Evolutionary conservation across 805 yeast genomes (phyloP), one percentile per base, ranked within the genome.

Genomic region (Ogataea salicorniae): DNA sequence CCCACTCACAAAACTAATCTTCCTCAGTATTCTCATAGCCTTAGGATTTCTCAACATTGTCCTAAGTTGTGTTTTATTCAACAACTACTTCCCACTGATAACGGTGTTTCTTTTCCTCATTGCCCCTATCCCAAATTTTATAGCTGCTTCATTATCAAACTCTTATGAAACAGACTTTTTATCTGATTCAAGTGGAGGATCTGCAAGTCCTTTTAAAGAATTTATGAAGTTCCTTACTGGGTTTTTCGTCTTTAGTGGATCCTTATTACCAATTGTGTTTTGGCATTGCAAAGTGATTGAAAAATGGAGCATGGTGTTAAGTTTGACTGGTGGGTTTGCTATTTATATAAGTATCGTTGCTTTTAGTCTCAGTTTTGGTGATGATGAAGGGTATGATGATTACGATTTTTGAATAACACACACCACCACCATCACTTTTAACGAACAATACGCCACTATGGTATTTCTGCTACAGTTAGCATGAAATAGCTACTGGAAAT

Each of bases 1-100:
- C 49, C 92, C 95, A 15, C 70, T 88, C 51, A 81, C 87, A 42
- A 86, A 81, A 61, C 83, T 88, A 55, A 84, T 88, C 37, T 81
- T 83, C 16, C 77, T 88, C 33, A 80, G 92, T 16, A 72, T 83
- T 39, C 77, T 91, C 39, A 75, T 92, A 39, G 92, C 98, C 2
- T 74, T 89, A 56, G 99, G 99, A 15, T 91, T 92, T 59, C 77
- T 92, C 29, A 75, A 91, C 56, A 94, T 91, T 40, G 84, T 92
- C 29, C 73, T 94, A 37, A 86, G 96, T 46, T 89, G 96, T 57
- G 92, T 92, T 4, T 73, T 94, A 22, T 88, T 77, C 69, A 81
- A 85, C 48, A 91, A 90, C 66, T 94, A 96, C 91, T 81, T 84
- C 56, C 97, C 99, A 41, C 74, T 92, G 54, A 79, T 83, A 40